These are phyloP conservation scores for Stenocarpella maydis DNA, from an alignment of 2,329 filamentous ascomycete species.

Conservation along the genomic window DNA sequence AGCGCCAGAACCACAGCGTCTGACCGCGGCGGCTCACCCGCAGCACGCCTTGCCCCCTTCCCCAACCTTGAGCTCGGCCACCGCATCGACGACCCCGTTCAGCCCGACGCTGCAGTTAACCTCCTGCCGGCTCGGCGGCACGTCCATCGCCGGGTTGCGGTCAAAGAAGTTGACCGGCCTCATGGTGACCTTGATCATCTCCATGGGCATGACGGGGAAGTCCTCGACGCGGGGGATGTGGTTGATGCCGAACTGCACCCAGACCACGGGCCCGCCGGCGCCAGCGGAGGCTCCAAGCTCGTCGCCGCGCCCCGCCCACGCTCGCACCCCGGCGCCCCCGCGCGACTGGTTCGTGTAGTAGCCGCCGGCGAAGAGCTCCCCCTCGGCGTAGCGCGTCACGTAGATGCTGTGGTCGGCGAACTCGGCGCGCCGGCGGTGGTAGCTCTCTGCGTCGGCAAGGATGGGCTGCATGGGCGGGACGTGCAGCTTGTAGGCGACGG, in stretches of 20 bases:
- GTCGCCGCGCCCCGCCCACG: constrained; percentile 50
- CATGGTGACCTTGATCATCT: constrained; percentile 58
- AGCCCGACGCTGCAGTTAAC: constrained; percentile 49
- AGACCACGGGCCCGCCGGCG: constrained; percentile 57
- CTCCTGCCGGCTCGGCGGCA: constrained; percentile 54
- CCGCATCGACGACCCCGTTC: constrained; percentile 36
- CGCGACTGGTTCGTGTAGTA: constrained; percentile 52
- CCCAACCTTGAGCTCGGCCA: constrained; percentile 31
- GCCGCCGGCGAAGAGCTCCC: constrained; percentile 49
- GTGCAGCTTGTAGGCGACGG: constrained; percentile 64
- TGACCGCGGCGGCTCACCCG: background rate
- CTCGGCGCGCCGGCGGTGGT: constrained; percentile 47
- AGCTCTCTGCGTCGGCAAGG: constrained; percentile 52
- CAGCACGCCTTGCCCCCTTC: constrained; percentile 27
- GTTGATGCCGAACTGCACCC: constrained; percentile 63
- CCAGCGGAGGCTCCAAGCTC: constrained; percentile 42
- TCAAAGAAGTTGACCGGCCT: constrained; percentile 62
- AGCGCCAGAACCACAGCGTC: too few species aligned
- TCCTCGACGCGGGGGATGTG: constrained; percentile 70
- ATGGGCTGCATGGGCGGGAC: constrained; percentile 66
- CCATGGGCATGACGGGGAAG: constrained; percentile 74
- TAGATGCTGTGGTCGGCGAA: constrained; percentile 48
- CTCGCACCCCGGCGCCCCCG: constrained; percentile 45
- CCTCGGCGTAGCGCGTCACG: constrained; percentile 47
- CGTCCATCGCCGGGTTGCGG: constrained; percentile 59